phyloP scores from a whole-genome alignment of 805 yeast species.

The Ogataea siamensis region DNA sequence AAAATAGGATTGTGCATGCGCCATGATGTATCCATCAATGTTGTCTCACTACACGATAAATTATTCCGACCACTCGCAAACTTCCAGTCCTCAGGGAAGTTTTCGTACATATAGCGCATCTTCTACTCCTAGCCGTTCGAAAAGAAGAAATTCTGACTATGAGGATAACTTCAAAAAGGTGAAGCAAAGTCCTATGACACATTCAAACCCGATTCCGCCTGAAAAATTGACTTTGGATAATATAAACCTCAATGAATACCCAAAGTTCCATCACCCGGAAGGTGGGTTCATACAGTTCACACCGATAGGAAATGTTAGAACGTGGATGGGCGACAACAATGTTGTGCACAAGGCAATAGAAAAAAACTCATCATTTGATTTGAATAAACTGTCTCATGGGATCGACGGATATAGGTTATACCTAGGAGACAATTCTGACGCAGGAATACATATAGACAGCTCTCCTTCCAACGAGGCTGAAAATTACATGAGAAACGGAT shows the following conservation, averaged over 20 bases:
- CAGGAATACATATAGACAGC: conserved; percentile 9
- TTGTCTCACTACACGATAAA: conserved; percentile 18
- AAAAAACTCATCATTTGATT: conserved; percentile 38
- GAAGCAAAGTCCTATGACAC: conserved; percentile 22
- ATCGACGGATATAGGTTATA: conserved; percentile 38
- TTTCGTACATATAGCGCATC: conserved; percentile 16
- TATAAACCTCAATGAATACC: conserved; percentile 44
- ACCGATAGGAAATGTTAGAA: conserved; percentile 60
- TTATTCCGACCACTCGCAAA: conserved; percentile 10
- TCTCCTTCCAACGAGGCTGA: conserved; percentile 36
- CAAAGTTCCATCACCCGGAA: conserved; percentile 57
- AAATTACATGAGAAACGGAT: conserved; percentile 35
- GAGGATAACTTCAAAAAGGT: conserved; percentile 33
- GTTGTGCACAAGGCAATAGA: conserved; percentile 48
- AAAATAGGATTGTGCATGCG: conserved; percentile 1
- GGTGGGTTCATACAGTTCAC: conserved; percentile 62
- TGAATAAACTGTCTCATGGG: conserved; percentile 32
- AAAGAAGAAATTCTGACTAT: conserved; percentile 38
- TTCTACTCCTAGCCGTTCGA: conserved; percentile 28
- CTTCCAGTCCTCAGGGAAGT: conserved; percentile 11
- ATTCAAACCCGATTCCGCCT: conserved; percentile 6
- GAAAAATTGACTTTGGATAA: conserved; percentile 28
- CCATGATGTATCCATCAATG: conserved; percentile 24
- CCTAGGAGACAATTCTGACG: conserved; percentile 23
- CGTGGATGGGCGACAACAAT: conserved; percentile 41